Percentiles rank a stretch among this genome's conserved stretches.
Evolutionary conservation across 371 early-diverging fungal genomes (phyloP).

Genomic region (Coemansia sp.): DNA sequence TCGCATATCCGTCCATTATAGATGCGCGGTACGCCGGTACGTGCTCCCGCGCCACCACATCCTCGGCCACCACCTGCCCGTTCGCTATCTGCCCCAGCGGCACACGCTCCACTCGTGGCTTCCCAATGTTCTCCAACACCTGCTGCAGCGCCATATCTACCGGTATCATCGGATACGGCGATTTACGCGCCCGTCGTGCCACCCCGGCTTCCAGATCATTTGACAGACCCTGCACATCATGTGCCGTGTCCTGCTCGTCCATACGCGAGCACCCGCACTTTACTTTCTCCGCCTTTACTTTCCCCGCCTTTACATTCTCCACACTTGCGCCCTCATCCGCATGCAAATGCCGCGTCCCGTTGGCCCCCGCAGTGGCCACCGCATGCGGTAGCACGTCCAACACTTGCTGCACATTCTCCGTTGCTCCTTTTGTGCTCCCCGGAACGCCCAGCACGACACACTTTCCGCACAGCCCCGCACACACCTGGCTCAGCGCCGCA

Average conservation of each 20-base stretch:
- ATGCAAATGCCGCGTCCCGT: slow-evolving; percentile 39
- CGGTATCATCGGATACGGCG: slow-evolving; percentile 78
- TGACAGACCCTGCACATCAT: slow-evolving; percentile 5
- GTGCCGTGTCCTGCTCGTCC: slow-evolving; percentile 5
- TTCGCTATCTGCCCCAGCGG: slow-evolving; percentile 57
- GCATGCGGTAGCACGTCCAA: slow-evolving; percentile 77
- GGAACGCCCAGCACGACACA: slow-evolving; percentile 81
- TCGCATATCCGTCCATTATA: slow-evolving; percentile 92
- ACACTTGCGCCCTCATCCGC: slow-evolving; percentile 7
- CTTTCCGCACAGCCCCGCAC: slow-evolving; percentile 73
- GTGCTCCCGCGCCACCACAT: slow-evolving; percentile 68
- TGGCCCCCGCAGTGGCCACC: slow-evolving; percentile 66
- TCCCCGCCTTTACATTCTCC: slow-evolving; percentile 7
- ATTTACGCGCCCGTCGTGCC: slow-evolving; percentile 65
- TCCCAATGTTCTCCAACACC: slow-evolving; percentile 55
- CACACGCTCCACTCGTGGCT: slow-evolving; percentile 47
- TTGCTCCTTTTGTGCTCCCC: slow-evolving; percentile 82
- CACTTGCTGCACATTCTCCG: slow-evolving; percentile 77
- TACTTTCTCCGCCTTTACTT: not conserved
- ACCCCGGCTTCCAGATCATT: slow-evolving; percentile 51
- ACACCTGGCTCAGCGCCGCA: slow-evolving; percentile 83
- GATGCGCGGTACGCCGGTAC: slow-evolving; percentile 88
- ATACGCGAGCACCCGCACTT: slow-evolving; percentile 23
- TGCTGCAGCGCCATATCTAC: slow-evolving; percentile 67
- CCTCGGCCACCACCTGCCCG: slow-evolving; percentile 74